Evolutionary conservation across 495 filamentous ascomycete genomes (phyloP).

Genomic region (Neurospora sublineolata): DNA sequence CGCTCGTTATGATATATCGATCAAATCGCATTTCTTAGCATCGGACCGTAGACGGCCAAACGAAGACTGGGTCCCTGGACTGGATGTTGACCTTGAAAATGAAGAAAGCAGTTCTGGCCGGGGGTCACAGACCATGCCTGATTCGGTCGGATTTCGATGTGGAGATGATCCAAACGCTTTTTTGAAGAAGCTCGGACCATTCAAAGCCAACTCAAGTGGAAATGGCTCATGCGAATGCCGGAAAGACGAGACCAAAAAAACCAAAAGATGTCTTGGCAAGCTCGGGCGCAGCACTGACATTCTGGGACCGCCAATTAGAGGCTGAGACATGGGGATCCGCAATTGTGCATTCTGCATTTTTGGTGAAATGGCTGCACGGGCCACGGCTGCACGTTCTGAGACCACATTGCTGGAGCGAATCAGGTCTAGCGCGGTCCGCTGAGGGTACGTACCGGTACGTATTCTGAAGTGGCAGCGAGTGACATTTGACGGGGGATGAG

Average conservation of each 20-base stretch:
- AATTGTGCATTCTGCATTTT: not conserved
- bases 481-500: not conserved
- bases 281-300: not conserved
- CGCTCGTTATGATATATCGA: not conserved
- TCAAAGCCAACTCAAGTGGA: not conserved
- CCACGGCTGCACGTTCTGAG: not conserved
- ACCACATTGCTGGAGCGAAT: not conserved
- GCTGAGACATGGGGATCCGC: not conserved
- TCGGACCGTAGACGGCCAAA: not conserved
- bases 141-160: not conserved
- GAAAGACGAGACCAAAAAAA: not conserved
- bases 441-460: not conserved
- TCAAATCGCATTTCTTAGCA: not conserved
- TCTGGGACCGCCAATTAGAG: not conserved
- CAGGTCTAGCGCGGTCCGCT: conserved; percentile 2
- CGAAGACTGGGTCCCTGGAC: not conserved
- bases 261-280: not conserved
- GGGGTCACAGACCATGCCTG: not conserved
- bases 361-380: not conserved
- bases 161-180: not conserved
- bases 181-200: not conserved
- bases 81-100: not conserved
- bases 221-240: not conserved
- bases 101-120: not conserved
- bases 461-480: not conserved